phyloP scores from a whole-genome alignment of 2,329 filamentous ascomycete species.

The Penicillium paneum region DNA sequence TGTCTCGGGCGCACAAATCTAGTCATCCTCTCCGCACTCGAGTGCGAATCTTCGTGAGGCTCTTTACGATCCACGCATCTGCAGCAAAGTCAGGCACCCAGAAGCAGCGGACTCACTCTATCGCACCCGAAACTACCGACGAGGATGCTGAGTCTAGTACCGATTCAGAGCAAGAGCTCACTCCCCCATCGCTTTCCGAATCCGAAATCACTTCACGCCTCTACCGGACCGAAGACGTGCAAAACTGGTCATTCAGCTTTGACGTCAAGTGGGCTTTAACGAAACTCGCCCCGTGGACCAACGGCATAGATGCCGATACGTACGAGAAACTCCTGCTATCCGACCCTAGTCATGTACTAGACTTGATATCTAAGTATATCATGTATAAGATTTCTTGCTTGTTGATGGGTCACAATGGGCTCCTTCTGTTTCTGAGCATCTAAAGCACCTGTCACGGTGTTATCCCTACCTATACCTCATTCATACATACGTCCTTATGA shows the following conservation, averaged over 20 bases:
- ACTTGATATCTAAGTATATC: not conserved
- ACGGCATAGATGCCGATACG: not conserved
- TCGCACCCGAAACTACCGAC: not conserved
- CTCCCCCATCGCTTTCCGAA: not conserved
- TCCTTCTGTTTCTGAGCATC: not conserved
- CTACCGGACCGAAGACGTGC: not conserved
- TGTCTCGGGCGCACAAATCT: not conserved
- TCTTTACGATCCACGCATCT: conserved; percentile 13
- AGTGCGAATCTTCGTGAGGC: conserved; percentile 11
- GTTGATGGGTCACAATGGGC: not conserved
- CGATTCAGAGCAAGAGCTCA: not conserved
- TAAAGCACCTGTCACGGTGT: not conserved
- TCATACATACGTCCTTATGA: not conserved
- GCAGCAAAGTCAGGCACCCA: not conserved
- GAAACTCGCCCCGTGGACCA: not conserved
- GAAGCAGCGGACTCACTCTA: not conserved
- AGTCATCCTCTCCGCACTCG: conserved; percentile 9
- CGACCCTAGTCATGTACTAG: not conserved
- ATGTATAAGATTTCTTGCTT: not conserved
- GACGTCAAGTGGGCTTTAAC: not conserved
- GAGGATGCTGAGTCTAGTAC: not conserved
- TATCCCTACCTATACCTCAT: not conserved
- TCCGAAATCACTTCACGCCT: not conserved
- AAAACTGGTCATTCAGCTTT: not conserved
- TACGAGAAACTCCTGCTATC: not conserved